Evolutionary conservation across 1,139 yeast genomes (phyloP).

Genomic region (Hansenula sp.): DNA sequence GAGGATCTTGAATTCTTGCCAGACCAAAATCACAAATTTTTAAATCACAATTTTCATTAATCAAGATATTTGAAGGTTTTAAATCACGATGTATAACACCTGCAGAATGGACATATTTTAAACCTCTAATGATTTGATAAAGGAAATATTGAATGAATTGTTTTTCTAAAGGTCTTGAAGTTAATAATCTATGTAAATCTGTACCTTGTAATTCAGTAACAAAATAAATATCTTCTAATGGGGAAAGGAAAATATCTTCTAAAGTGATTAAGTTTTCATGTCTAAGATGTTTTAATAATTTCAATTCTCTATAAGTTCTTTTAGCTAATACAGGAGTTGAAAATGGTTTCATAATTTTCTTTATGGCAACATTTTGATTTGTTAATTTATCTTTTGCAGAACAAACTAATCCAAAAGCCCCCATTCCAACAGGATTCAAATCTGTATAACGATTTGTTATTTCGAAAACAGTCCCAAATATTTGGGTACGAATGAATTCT

Average conservation of each 20-base stretch:
- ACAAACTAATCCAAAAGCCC: conserved; percentile 97
- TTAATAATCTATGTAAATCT: conserved; percentile 84
- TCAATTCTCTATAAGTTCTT: conserved; percentile 93
- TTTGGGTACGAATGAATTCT: conserved; percentile 45
- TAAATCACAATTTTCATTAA: conserved; percentile 93
- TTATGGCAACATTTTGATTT: conserved; percentile 92
- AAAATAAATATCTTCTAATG: conserved; percentile 93
- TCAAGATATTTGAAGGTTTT: conserved; percentile 87
- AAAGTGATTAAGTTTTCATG: conserved; percentile 93
- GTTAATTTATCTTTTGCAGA: conserved; percentile 92
- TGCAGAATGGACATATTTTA: conserved; percentile 94
- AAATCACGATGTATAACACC: conserved; percentile 96
- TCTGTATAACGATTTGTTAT: conserved; percentile 89
- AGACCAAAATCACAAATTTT: conserved; percentile 97
- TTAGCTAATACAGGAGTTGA: conserved; percentile 93
- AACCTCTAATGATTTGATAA: conserved; percentile 89
- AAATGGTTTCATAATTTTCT: conserved; percentile 96
- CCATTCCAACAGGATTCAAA: conserved; percentile 98
- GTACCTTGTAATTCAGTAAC: conserved; percentile 97
- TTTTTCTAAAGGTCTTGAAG: conserved; percentile 90
- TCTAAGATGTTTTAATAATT: conserved; percentile 84
- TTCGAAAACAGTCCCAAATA: conserved; percentile 85
- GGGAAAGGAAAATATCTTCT: conserved; percentile 92
- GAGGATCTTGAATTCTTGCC: conserved; percentile 97
- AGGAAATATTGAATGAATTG: conserved; percentile 96